Conservation (phyloP, 83 land plant genomes). For the Thuja plicata region DNA sequence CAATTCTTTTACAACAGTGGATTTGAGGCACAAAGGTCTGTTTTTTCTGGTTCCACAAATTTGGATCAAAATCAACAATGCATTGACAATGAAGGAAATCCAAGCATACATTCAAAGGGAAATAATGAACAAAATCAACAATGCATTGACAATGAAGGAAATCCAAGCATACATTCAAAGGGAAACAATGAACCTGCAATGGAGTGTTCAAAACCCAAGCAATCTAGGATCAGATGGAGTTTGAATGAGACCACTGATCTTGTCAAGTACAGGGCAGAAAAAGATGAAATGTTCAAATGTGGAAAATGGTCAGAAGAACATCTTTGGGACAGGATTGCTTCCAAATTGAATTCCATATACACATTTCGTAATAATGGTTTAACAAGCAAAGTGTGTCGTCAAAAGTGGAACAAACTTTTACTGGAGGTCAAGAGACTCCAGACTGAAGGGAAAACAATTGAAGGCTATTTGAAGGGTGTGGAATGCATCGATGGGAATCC, state of each 20-base stretch:
- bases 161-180: not conserved
- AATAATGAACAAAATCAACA: not conserved
- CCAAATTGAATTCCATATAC: not conserved
- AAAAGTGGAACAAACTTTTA: not conserved
- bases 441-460: not conserved
- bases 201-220: not conserved
- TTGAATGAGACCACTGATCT: not conserved
- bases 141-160: not conserved
- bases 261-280: not conserved
- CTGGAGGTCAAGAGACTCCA: not conserved
- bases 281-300: not conserved
- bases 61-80: not conserved
- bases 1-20: not conserved
- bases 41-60: not conserved
- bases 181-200: not conserved
- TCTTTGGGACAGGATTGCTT: not conserved
- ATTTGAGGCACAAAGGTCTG: not conserved
- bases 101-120: not conserved
- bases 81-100: not conserved
- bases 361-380: not conserved
- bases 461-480: not conserved
- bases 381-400: not conserved
- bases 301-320: not conserved
- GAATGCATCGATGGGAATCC: not conserved
- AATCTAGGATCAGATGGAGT: not conserved